Conservation (phyloP, 345 rosid genomes). For the Excoecaria agallocha region DNA sequence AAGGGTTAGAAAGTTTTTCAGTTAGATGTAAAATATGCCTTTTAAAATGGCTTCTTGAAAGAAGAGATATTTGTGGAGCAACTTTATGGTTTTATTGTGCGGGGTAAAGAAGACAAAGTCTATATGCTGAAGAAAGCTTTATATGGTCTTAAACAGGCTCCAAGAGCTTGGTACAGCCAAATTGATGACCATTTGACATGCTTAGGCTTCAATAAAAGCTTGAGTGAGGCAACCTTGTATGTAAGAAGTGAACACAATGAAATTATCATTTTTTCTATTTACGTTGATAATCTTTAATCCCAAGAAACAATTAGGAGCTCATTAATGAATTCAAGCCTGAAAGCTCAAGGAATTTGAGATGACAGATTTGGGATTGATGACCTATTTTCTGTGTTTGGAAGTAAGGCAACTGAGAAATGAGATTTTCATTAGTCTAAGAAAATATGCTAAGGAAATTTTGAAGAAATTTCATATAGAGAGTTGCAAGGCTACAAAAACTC, state of each 20-base stretch:
- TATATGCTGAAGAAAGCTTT: background rate
- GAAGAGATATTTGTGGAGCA: background rate
- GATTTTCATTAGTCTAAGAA: background rate
- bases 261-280: background rate
- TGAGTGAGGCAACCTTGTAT: background rate
- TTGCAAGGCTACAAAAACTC: background rate
- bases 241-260: background rate
- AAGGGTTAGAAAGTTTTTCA: background rate
- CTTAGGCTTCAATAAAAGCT: background rate
- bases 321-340: background rate
- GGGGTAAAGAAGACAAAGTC: background rate
- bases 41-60: background rate
- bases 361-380: background rate
- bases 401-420: background rate
- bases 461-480: background rate
- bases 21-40: background rate
- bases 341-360: background rate
- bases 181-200: background rate
- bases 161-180: background rate
- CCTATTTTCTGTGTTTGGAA: background rate
- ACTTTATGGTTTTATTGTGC: background rate
- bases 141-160: background rate
- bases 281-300: background rate
- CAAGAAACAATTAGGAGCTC: background rate
- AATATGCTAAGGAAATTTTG: background rate